These are phyloP conservation scores for Ascochyta pisi DNA, from an alignment of 2,329 filamentous ascomycete genomes.

Conservation along the genomic window DNA sequence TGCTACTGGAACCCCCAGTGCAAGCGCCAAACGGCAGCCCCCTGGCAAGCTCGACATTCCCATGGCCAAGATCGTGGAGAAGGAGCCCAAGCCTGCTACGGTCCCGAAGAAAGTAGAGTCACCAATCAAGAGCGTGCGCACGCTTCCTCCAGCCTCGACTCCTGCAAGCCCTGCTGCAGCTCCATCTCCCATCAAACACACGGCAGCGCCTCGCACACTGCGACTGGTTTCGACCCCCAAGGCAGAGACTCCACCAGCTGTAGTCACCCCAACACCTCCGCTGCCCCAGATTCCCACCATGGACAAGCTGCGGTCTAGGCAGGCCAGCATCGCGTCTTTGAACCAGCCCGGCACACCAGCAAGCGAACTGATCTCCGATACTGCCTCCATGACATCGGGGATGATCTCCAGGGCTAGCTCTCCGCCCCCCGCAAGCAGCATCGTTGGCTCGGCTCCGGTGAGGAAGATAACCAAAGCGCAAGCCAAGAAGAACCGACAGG, in stretches of 20 bases:
- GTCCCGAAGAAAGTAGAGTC: slow-evolving; percentile 30
- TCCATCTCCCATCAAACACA: slow-evolving; percentile 52
- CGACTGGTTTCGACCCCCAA: slow-evolving; percentile 74
- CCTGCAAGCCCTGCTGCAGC: slow-evolving; percentile 59
- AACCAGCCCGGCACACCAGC: slow-evolving; percentile 74
- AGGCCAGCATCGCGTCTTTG: slow-evolving; percentile 63
- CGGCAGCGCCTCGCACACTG: slow-evolving; percentile 66
- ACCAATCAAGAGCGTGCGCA: slow-evolving; percentile 34
- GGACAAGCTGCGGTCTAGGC: slow-evolving; percentile 56
- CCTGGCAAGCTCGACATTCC: slow-evolving; percentile 58
- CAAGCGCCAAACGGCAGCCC: slow-evolving; percentile 47
- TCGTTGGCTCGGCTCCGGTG: slow-evolving; percentile 72
- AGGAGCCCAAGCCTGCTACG: slow-evolving; percentile 24
- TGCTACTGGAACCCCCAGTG: slow-evolving; percentile 16
- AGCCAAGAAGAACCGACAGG: slow-evolving; percentile 77
- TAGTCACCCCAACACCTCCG: slow-evolving; percentile 43
- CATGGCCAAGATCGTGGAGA: slow-evolving; percentile 37
- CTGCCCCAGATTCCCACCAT: slow-evolving; percentile 45
- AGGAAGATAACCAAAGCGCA: slow-evolving; percentile 78
- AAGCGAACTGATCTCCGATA: slow-evolving; percentile 79
- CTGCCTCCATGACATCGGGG: slow-evolving; percentile 74
- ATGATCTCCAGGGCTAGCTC: slow-evolving; percentile 76
- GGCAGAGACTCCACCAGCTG: slow-evolving; percentile 60
- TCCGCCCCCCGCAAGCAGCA: slow-evolving; percentile 65
- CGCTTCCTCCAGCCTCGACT: slow-evolving; percentile 52